Base-by-base conservation (phyloP, 2,329 filamentous ascomycete species). In the Stachybotrys elegans region DNA sequence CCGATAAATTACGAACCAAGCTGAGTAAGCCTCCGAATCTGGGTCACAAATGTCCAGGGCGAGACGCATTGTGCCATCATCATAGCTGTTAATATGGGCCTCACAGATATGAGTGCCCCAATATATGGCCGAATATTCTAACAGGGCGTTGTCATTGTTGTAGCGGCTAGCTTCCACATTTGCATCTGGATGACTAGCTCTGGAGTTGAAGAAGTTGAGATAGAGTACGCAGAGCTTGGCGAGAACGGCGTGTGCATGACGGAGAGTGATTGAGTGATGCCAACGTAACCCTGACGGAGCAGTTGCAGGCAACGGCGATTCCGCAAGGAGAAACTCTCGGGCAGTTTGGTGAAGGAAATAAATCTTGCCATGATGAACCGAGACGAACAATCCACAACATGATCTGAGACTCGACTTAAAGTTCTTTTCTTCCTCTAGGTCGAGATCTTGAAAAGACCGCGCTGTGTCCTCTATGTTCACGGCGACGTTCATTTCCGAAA, bases 311-410 rank as follows among this genome's bases (percentile, higher is more conserved):
- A 20, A 42, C 45, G 23, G 40, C 11, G 17, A 40, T 27, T 51
- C 37, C 42, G 48, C 44, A 1, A 59, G 45, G 31, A 63, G n/a
- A 48, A 62, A 64, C 40, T 62, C 59, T 6, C 57, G 50, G 27
- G 58, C 60, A 4, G 59, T 62, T 51, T 63, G 57, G 43, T 63
- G 57, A 13, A 63, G 44, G 25, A 64, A 55, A 36, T 61, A 58
- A 37, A 64, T 36, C 9, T 41, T 58, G n/a, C 43, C 51, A 11
- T 57, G 37, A 25, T 63, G 12, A 12, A 61, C 44, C 5, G 53
- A 55, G 21, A 63, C 36, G 29, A 63, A 63, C 3, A 63, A 44
- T 6, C 60, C 55, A 42, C 55, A 62, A 48, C 21, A 55, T 2
- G 42, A 40, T 46, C 58, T 43, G 2, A 61, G 47, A 22, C 48